Conservation (phyloP, 208 protist genomes). For the Trypanosomatidae sp. region DNA sequence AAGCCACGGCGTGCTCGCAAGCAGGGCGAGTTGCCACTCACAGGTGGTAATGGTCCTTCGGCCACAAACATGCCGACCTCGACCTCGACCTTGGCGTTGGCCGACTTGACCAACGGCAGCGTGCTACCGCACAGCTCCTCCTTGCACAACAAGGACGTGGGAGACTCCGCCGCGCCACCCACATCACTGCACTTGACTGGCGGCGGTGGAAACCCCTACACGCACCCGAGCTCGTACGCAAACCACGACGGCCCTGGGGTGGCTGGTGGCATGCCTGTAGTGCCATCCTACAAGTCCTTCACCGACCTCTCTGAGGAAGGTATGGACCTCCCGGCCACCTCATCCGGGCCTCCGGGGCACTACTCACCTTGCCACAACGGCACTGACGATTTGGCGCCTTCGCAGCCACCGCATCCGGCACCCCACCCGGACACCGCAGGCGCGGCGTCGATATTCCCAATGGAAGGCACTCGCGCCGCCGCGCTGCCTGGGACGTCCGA, state of each 20-base stretch:
- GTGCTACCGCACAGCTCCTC: constrained; percentile 15
- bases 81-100: constrained; percentile 17
- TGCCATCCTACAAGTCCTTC: constrained; percentile 31
- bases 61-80: constrained; percentile 14
- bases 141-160: constrained; percentile 20
- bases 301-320: constrained; percentile 33
- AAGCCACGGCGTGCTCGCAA: constrained; percentile 33
- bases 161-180: background rate
- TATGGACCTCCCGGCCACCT: constrained; percentile 13
- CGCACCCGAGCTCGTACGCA: constrained; percentile 16
- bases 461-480: constrained; percentile 18
- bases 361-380: constrained; percentile 16
- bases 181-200: constrained; percentile 17
- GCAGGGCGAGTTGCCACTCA: constrained; percentile 20
- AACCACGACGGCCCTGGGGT: constrained; percentile 7
- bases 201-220: constrained; percentile 15
- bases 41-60: background rate
- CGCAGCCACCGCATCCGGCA: constrained; percentile 10
- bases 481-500: constrained; percentile 21
- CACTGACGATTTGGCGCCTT: background rate
- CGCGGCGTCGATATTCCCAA: constrained; percentile 20
- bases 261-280: constrained; percentile 17
- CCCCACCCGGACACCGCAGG: constrained; percentile 5
- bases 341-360: constrained; percentile 9
- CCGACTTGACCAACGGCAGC: constrained; percentile 7